Evolutionary conservation across 495 filamentous ascomycete genomes (phyloP), one percentile per base, ranked within the genome.

Genomic region (Aspergillus conjunctus): DNA sequence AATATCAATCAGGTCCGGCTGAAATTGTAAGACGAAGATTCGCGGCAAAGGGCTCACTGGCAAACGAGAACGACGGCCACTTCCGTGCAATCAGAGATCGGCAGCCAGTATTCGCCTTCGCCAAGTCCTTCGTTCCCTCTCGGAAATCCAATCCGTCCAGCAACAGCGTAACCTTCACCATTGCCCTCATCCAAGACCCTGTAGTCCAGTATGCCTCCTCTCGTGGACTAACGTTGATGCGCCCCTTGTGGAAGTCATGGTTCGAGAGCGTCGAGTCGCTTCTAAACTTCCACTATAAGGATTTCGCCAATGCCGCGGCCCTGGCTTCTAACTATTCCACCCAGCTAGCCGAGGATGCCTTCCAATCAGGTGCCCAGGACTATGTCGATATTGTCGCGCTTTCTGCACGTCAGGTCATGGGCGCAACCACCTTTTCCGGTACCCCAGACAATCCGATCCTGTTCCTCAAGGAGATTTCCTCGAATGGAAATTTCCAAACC

Each of bases 381-480:
- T 79, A 79, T 53, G 88, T 87, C 37, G 93, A 97, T 64, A 96
- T 98, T 51, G 87, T 93, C 11, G 88, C 90, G 2, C 83, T 98
- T 31, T 88, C 87, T 32, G 93, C 93, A n/a, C 88, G 93, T 15
- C 93, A 98, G 71, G 90, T 93, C 12, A 82, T 98, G 71, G 93
- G 93, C 4, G 93, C 91, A 2, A 95, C 91, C 4, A 87, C 85
- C 45, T 97, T 98, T 69, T 84, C 91, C 0, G 93, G 93, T 1
- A 97, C 93, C 4, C 89, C 89, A 0, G 88, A 93, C 3, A 79
- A 87, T 60, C 91, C 93, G 0, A 84, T 97, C 51, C 70, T 98
- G 10, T 97, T 97, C 73, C 74, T 96, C 58, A 98, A 98, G 71
- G 93, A 98, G 72, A 98, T 98, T 56, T 95, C 91, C 2, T 94